Base-by-base conservation (phyloP, 2,329 filamentous ascomycete genomes). In the Cordyceps tenuipes region DNA sequence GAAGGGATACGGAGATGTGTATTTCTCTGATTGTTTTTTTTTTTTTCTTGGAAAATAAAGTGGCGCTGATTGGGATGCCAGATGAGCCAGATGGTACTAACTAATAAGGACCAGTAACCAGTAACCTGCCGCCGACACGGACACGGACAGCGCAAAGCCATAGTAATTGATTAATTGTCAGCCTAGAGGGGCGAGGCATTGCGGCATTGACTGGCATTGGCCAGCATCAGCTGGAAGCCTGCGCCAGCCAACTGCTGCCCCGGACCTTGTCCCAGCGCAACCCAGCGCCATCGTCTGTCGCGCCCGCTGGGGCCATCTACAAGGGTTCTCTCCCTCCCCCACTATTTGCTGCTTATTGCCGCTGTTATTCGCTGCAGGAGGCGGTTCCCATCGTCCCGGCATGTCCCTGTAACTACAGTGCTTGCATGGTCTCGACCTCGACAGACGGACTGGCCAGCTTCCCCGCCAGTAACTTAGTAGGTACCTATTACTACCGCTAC, bases 341-440 rank as follows among this genome's bases (percentile, higher is more conserved):
- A 49, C 23, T n/a, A 29, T 29, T 3, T 21, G 9, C 12, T 52
- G 8, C 17, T 53, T 53, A 53, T 53, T 53, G 36, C 50, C 50
- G 50, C 36, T 53, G 50, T 41, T 53, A 53, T 53, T 53, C 50
- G 50, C 50, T 17, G 19, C 44, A 29, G n/a, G n/a, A n/a, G n/a
- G n/a, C n/a, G n/a, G n/a, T n/a, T n/a, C n/a, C n/a, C n/a, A n/a
- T n/a, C n/a, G n/a, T n/a, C n/a, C n/a, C 12, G 34, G 12, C 5
- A 36, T 36, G 10, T 23, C 47, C 47, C 47, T 26, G 47, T 49
- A 17, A n/a, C 9, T 49, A 29, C 47, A 49, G 47, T 49, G 47
- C 47, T 49, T 49, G 47, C 47, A 31, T 49, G 15, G 41, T 43
- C 17, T 47, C 46, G n/a, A 12, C 43, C 43, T 46, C 43, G 23